Base-by-base conservation (phyloP, 2,329 filamentous ascomycete species). In the Apiospora pterosperma region DNA sequence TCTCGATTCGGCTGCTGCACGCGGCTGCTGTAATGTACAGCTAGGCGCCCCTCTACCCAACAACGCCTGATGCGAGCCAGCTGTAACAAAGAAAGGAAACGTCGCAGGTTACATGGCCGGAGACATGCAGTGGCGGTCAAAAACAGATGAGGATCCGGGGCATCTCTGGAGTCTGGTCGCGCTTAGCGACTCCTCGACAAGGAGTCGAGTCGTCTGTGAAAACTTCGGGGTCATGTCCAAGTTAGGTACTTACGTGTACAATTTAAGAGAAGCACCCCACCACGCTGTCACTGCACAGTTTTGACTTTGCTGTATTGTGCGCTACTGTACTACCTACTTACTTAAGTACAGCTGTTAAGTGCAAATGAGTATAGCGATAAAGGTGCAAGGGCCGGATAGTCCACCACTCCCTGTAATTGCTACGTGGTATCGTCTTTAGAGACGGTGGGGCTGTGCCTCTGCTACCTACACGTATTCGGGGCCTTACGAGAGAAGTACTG, bases 161-260 rank as follows among this genome's bases (percentile, higher is more conserved):
- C 28, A n/a, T 31, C 25, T 28, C 19, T 55, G n/a, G n/a, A n/a
- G n/a, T n/a, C n/a, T n/a, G 48, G 28, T 16, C 48, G 48, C 48
- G 48, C 48, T 55, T 55, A 55, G 48, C 48, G 48, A 55, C 48
- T 55, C n/a, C n/a, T n/a, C n/a, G n/a, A n/a, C n/a, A n/a, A n/a
- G 8, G 16, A 34, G n/a, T n/a, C n/a, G n/a, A 55, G 48, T 55
- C 48, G 48, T 55, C 25, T 28, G 48, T 55, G 31, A 34, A 34
- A 31, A 55, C 48, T 12, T 5, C 11, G 34, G 28, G 48, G n/a
- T 19, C 48, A 8, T 55, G 28, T 34, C 28, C 28, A 11, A n/a
- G 48, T n/a, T 55, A 55, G 48, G 48, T 34, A n/a, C n/a, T n/a
- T n/a, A n/a, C n/a, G n/a, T n/a, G n/a, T n/a, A 55, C 48, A 55